Evolutionary conservation across 2,329 filamentous ascomycete genomes (phyloP).

Genomic region (Hortaea sp.): DNA sequence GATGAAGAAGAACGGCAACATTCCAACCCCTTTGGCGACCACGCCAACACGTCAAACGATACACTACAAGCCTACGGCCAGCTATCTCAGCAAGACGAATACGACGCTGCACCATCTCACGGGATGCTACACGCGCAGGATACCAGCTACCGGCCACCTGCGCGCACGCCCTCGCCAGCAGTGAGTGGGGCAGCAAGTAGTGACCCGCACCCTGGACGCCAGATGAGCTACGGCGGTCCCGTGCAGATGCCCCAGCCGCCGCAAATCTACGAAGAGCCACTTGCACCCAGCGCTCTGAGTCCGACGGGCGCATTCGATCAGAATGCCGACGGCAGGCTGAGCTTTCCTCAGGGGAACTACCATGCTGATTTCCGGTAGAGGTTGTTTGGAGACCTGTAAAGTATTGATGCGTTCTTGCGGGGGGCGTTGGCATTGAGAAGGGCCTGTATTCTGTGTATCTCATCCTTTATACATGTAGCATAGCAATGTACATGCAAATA

Average conservation of each 20-base stretch:
- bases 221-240: conserved; percentile 28
- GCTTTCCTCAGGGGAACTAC: conserved; percentile 7
- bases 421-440: no score
- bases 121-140: not conserved
- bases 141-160: not conserved
- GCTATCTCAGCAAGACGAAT: not conserved
- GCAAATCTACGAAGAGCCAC: conserved; percentile 6
- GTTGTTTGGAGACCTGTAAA: no score
- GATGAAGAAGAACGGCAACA: conserved; percentile 25
- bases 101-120: not conserved
- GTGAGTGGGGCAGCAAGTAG: conserved; percentile 7
- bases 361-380: not conserved
- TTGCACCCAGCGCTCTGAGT: conserved; percentile 22
- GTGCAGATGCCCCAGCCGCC: conserved; percentile 10
- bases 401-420: no score
- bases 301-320: conserved; percentile 26
- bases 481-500: no score
- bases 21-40: conserved; percentile 21
- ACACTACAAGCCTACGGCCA: conserved; percentile 1
- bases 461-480: no score
- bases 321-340: conserved; percentile 19
- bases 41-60: conserved; percentile 21
- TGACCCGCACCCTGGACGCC: conserved; percentile 31
- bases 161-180: not conserved
- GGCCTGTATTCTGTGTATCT: no score